Base-by-base conservation (phyloP, 306 rosid genomes). In the Hippophae rhamnoides region DNA sequence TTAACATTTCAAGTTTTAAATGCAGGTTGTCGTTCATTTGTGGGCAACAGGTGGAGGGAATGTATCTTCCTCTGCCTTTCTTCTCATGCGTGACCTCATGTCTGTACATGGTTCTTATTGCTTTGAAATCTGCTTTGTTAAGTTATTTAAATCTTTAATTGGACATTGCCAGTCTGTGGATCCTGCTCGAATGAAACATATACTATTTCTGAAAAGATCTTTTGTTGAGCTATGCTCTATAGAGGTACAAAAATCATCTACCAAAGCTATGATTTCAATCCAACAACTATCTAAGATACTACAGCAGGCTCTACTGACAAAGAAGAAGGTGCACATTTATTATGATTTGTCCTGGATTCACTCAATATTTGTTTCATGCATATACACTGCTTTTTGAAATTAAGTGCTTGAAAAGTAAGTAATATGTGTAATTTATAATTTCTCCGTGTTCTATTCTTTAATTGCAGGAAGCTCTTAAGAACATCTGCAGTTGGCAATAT, bases 1-100 rank as follows among this genome's bases (percentile, higher is more conserved):
- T 61, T 48, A 56, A 59, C 62, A 51, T 18, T 65, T 69, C 44
- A 9, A 72, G 73, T 74, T 69, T 38, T 42, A 60, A 63, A 60
- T 81, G 81, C 85, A 92, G 99, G 74, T 79, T 74, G 78, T 82
- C 47, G 84, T 92, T 69, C 89, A 83, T 72, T 69, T 92, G 55
- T 92, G 99, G 96, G 95, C 88, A 58, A 83, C 95, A 61, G 89
- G 88, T 56, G 82, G 78, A 71, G 84, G 74, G 26, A 70, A 76
- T 61, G 57, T 92, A 54, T 78, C 95, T 3, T 78, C 95, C 57
- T 75, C 76, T 13, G 71, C 96, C 72, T 88, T 85, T 80, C 78
- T 76, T 69, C 69, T 83, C 64, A 78, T 92, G 63, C 72, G 66
- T 14, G 96, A 84, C 51, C 69, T 84, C 57, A 82, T 87, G 43